These are phyloP conservation scores for Auricularia heimuer DNA, from an alignment of 768 basidiomycete species.

Conservation along the genomic window DNA sequence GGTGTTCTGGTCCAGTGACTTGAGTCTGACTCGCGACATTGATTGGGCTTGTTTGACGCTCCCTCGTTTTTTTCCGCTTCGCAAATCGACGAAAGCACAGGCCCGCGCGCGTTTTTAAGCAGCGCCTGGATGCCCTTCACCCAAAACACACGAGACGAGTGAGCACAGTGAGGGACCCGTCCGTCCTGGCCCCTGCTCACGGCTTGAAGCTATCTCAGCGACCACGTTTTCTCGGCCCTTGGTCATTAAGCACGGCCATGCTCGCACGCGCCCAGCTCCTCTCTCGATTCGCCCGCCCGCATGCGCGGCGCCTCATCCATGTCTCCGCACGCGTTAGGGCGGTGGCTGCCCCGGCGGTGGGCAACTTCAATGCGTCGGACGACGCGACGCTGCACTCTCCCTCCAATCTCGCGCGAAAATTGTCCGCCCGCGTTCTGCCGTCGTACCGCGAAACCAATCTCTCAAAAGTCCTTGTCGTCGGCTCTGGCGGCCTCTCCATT, in stretches of 20 bases:
- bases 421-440: conserved; percentile 91
- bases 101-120: background rate
- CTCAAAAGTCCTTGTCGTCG: conserved; percentile 91
- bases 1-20: background rate
- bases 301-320: background rate
- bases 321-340: background rate
- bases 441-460: conserved; percentile 86
- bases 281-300: background rate
- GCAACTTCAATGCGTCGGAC: conserved; percentile 8
- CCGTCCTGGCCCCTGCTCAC: background rate
- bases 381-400: conserved; percentile 64
- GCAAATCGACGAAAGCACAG: background rate
- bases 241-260: background rate
- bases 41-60: background rate
- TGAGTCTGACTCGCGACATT: background rate
- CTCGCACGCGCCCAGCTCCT: background rate
- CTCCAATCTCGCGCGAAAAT: conserved; percentile 84
- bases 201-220: conserved; percentile 1
- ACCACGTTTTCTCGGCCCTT: conserved; percentile 1
- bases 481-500: conserved; percentile 90
- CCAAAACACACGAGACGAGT: conserved; percentile 3
- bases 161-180: background rate
- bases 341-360: conserved; percentile 14
- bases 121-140: conserved; percentile 3
- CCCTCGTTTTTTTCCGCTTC: background rate